These are phyloP conservation scores for Aspergillus vadensis DNA, from an alignment of 2,329 filamentous ascomycete species.

Conservation along the genomic window DNA sequence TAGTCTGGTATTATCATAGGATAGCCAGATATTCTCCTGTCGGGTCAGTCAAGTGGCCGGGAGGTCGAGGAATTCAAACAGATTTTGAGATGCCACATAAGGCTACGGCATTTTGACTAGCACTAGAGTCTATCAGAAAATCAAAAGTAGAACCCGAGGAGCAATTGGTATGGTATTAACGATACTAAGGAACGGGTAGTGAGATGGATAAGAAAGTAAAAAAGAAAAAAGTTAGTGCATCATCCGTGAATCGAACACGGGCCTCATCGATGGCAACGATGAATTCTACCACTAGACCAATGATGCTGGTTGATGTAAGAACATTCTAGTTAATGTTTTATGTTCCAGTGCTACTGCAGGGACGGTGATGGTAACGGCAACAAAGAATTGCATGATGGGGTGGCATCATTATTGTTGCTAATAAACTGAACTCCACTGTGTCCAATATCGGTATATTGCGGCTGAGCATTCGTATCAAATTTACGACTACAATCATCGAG, in stretches of 20 bases:
- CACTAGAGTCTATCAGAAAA: not conserved
- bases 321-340: not conserved
- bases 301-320: slow-evolving; percentile 34
- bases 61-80: too few relatives aligned
- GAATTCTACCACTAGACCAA: slow-evolving; percentile 50
- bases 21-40: too few relatives aligned
- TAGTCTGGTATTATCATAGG: not conserved
- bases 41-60: not conserved
- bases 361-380: too few relatives aligned
- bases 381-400: too few relatives aligned
- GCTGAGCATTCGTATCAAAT: too few relatives aligned
- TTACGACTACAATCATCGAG: too few relatives aligned
- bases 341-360: too few relatives aligned
- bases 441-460: too few relatives aligned
- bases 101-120: too few relatives aligned
- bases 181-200: not conserved
- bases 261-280: slow-evolving; percentile 50
- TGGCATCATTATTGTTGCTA: too few relatives aligned
- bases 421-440: too few relatives aligned
- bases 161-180: not conserved
- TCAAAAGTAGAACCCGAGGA: fast-evolving
- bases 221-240: slow-evolving; percentile 27
- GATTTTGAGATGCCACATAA: too few relatives aligned
- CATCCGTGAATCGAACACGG: slow-evolving; percentile 50
- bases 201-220: not conserved